phyloP scores from a whole-genome alignment of 2,329 filamentous ascomycete species.

The Daldinia eschscholtzii region DNA sequence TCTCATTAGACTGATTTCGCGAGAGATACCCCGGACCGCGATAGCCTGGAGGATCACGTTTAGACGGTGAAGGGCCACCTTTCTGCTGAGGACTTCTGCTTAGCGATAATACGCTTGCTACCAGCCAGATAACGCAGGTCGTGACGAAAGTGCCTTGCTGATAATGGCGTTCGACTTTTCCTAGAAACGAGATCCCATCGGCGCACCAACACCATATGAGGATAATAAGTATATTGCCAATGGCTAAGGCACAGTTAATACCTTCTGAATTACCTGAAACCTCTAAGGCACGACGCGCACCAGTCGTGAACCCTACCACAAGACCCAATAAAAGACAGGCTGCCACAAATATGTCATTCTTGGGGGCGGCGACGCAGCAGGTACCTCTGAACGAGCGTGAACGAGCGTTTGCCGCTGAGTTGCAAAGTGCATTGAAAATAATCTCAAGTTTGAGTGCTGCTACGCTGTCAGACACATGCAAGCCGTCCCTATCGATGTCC shows the following conservation, averaged over 20 bases:
- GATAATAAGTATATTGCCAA: slow-evolving; percentile 39
- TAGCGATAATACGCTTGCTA: slow-evolving; percentile 31
- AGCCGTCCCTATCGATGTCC: slow-evolving; percentile 60
- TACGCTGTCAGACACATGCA: slow-evolving; percentile 62
- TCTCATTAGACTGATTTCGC: slow-evolving; percentile 71
- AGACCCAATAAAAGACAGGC: slow-evolving; percentile 50
- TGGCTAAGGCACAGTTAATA: slow-evolving; percentile 34
- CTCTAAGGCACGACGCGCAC: neutral
- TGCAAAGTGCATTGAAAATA: slow-evolving; percentile 67
- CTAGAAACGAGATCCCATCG: slow-evolving; percentile 67
- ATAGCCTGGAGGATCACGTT: slow-evolving; percentile 23
- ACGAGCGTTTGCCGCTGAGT: slow-evolving; percentile 57
- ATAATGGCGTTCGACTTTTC: slow-evolving; percentile 64
- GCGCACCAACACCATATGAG: slow-evolving; percentile 63
- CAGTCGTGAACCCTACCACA: slow-evolving; percentile 35
- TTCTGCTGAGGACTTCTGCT: slow-evolving; percentile 22
- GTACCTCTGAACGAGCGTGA: slow-evolving; percentile 62
- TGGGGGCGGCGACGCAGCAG: slow-evolving; percentile 63
- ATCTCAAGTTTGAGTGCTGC: slow-evolving; percentile 64
- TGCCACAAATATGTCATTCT: slow-evolving; percentile 52
- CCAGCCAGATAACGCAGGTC: slow-evolving; percentile 48
- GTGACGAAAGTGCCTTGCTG: slow-evolving; percentile 47
- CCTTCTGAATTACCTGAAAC: neutral
- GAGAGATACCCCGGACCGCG: slow-evolving; percentile 60
- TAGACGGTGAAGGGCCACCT: slow-evolving; percentile 23